Percentiles rank a stretch among this genome's conserved stretches.
Evolutionary conservation across 257 asterid species (phyloP).

Genomic region (Solanum etuberosum): DNA sequence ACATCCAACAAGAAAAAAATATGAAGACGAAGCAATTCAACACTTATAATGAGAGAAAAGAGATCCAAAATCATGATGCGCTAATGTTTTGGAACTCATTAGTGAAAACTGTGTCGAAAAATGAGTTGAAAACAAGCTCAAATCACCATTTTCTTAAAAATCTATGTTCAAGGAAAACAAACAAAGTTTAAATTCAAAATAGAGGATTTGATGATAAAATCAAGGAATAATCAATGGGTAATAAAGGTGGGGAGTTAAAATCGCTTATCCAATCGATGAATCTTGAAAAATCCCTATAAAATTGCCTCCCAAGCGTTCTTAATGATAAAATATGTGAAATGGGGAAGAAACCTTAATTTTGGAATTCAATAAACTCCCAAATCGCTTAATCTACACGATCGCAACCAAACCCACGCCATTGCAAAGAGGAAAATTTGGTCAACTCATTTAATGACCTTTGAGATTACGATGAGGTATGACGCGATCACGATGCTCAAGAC

Average conservation of each 20-base stretch:
- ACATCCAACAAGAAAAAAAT: too few species aligned
- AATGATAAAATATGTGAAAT: neutral
- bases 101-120: too few species aligned
- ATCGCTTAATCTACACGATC: neutral
- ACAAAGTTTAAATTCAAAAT: neutral
- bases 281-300: neutral
- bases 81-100: neutral
- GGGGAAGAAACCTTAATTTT: neutral
- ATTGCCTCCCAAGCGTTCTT: neutral
- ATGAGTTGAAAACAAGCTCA: neutral
- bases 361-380: neutral
- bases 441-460: neutral
- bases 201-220: neutral
- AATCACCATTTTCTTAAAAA: neutral
- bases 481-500: too few species aligned
- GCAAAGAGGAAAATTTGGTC: neutral
- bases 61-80: neutral
- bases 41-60: too few species aligned
- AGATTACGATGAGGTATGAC: neutral
- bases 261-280: neutral
- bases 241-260: neutral
- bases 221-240: neutral
- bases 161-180: neutral
- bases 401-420: too few species aligned
- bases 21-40: too few species aligned